Evolutionary conservation across 768 basidiomycete genomes (phyloP), one percentile per base, ranked within the genome.

Genomic region (Gloeopeniophorella convolvens): DNA sequence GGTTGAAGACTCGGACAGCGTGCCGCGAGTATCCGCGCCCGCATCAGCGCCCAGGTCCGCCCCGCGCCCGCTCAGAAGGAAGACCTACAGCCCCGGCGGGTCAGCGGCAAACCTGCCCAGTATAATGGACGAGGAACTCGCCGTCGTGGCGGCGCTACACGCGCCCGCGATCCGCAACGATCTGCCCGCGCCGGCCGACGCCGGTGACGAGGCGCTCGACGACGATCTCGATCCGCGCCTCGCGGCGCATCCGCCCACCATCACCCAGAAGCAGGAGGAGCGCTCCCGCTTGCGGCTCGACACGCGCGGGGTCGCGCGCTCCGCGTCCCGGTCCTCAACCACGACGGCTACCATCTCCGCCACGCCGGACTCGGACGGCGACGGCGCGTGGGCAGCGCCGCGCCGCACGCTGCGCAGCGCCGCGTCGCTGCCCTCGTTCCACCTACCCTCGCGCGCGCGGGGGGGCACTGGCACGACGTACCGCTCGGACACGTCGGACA

Each of bases 141-240:
- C 40, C 24, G 49, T 42, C 21, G 30, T 57, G 32, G 41, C 48
- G 20, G 45, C 50, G 32, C 48, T 45, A 20, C 56, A 55, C 9
- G 40, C 44, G 18, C 56, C 48, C 24, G 32, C 41, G 13, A 42
- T 47, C 24, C 36, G 15, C 18, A 33, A 39, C 33, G 16, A 42
- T 18, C 18, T 33, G 10, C 42, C 10, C 15, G 13, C 37, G 31
- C n/a, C n/a, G n/a, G n/a, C n/a, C n/a, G n/a, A n/a, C n/a, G n/a
- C n/a, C n/a, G n/a, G n/a, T n/a, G 32, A 20, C 47, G 4, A 24
- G 41, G 16, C 3, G 23, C 41, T 31, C 35, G 6, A 6, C 16
- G n/a, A 20, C 18, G 32, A 44, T 24, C 12, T 11, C 26, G 11
- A 12, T 31, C 21, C 23, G 33, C 21, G 21, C 42, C 37, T 31